A percentile compares a stretch with the other conserved stretches of the same genome.
Evolutionary conservation across 352 stramenopile species (phyloP).

Genomic region (Blastocystis hominis): DNA sequence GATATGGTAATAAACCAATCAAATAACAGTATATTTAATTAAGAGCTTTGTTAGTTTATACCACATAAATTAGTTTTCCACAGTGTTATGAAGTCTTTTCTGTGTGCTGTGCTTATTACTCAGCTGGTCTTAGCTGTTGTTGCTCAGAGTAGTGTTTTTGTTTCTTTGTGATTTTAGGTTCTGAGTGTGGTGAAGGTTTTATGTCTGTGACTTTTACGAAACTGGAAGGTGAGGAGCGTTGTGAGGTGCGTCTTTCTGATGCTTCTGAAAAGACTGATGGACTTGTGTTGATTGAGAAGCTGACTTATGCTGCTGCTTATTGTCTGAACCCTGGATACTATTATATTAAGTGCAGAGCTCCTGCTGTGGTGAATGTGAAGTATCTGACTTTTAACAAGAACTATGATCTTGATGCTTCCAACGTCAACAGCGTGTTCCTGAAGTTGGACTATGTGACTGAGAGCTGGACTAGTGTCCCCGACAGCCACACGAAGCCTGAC

Average conservation of each 20-base stretch:
- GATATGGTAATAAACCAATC: no score
- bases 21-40: no score
- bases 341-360: slow-evolving; percentile 21
- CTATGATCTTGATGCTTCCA: background rate
- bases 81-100: background rate
- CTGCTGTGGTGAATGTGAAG: slow-evolving; percentile 1
- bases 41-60: no score
- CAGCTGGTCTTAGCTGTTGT: background rate
- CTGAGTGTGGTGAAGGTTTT: slow-evolving; percentile 12
- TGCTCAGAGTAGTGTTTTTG: background rate
- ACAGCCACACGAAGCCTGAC: background rate
- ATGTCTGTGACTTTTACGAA: slow-evolving; percentile 3
- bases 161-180: background rate
- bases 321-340: slow-evolving; percentile 49
- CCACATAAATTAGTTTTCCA: background rate
- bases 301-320: background rate
- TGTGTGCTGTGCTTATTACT: background rate
- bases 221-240: background rate
- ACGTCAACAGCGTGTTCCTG: background rate
- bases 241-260: slow-evolving; percentile 9
- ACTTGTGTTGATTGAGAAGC: slow-evolving; percentile 33
- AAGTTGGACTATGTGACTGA: slow-evolving; percentile 6
- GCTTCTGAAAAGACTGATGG: no score
- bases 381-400: slow-evolving; percentile 1
- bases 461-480: slow-evolving; percentile 15